A percentile compares a stretch with the other conserved stretches of the same genome.
These are phyloP conservation scores for Saccharomycopsis javanensis DNA, from an alignment of 805 yeast genomes.

Conservation along the genomic window DNA sequence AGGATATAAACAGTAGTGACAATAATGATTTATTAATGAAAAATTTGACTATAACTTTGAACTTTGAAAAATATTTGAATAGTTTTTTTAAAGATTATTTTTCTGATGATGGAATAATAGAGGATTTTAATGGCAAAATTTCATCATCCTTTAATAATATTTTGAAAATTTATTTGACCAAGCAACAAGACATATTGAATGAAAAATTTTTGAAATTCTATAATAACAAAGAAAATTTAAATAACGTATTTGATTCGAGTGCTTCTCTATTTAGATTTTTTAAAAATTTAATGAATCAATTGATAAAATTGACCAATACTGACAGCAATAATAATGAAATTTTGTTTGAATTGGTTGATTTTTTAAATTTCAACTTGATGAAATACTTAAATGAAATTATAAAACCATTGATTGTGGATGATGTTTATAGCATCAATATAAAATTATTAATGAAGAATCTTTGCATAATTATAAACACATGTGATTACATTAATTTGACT, in stretches of 20 bases:
- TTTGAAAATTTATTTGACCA: conserved; percentile 73
- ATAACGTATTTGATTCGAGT: conserved; percentile 73
- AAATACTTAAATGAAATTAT: conserved; percentile 48
- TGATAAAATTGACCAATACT: conserved; percentile 41
- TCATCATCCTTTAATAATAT: conserved; percentile 79
- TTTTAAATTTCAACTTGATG: conserved; percentile 58
- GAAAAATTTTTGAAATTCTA: conserved; percentile 56
- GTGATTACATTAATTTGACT: conserved; percentile 79
- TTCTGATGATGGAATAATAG: conserved; percentile 20
- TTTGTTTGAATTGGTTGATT: conserved; percentile 37
- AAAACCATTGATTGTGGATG: conserved; percentile 38
- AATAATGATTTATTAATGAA: conserved; percentile 52
- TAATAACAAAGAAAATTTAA: conserved; percentile 35
- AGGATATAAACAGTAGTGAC: conserved; percentile 35
- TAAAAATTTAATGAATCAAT: conserved; percentile 61
- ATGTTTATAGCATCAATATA: conserved; percentile 28
- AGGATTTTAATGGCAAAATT: conserved; percentile 33
- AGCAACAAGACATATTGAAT: conserved; percentile 61
- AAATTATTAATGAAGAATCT: conserved; percentile 55
- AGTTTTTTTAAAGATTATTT: conserved; percentile 35
- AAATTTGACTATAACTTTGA: conserved; percentile 67
- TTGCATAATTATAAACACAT: conserved; percentile 72
- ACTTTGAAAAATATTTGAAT: conserved; percentile 69
- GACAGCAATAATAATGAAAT: conserved; percentile 28
- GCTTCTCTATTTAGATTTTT: conserved; percentile 78